Evolutionary conservation across 2,329 filamentous ascomycete species (phyloP), one percentile per base, ranked within the genome.

Genomic region (Sporothrix globosa): DNA sequence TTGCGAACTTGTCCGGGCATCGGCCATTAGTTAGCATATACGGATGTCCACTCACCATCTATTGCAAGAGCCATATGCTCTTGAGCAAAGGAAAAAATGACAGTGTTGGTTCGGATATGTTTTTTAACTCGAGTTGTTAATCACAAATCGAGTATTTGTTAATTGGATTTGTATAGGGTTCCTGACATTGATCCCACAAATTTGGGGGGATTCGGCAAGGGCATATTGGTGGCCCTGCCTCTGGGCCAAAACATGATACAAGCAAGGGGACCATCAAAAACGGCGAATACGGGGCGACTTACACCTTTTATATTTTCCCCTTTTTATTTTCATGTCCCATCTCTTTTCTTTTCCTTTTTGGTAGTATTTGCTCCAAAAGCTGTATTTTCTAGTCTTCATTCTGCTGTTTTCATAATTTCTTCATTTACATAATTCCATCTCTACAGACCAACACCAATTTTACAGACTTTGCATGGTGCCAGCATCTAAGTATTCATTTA

Each of bases 231-330:
- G 34, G 19, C 39, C 56, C 11, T 58, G 52, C 66, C 52, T 68
- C 66, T 48, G 39, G 66, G 27, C 39, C 54, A 54, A 11, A 30
- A 58, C 48, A 58, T 10, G 44, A 30, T 58, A 41, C 21, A n/a
- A 50, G 39, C 27, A 44, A 27, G 27, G n/a, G 58, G 21, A 27
- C 58, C 67, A 69, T 53, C 56, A 63, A 69, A 69, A 69, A 56
- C 58, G 58, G 58, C 58, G 58, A 63, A 63, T 63, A 39, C 13
- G 44, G 14, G 39, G 41, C 39, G 58, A n/a, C 21, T 63, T 63
- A 46, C 9, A 27, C 27, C 27, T 54, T 58, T 21, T 17, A n/a
- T 21, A 6, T 46, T 5, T 67, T 27, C 44, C 39, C n/a, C 19
- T 63, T 14, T 34, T 44, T 14, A 3, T 30, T 17, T 5, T 30